Evolutionary conservation across 768 basidiomycete species (phyloP).

Genomic region (Strobilomyces echinocephalus): DNA sequence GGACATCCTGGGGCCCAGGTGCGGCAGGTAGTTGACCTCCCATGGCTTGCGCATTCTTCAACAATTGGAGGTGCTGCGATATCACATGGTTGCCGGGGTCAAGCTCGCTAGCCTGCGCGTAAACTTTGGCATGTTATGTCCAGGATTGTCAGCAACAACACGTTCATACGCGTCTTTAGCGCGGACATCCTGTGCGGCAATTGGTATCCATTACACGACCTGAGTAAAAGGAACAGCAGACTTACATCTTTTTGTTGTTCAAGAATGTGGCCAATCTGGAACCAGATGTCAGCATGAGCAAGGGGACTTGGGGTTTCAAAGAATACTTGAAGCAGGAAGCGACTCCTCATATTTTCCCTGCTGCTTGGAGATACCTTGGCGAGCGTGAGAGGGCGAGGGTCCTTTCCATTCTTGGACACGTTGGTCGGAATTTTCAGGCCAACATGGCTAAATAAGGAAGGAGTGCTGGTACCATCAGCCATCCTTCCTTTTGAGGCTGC

Average conservation of each 20-base stretch:
- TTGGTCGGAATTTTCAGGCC: too few species aligned
- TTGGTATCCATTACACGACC: conserved; percentile 11
- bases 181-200: conserved; percentile 59
- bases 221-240: conserved; percentile 5
- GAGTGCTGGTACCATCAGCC: too few species aligned
- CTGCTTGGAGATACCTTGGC: conserved; percentile 94
- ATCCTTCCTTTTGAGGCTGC: too few species aligned
- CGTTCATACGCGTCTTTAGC: conserved; percentile 97
- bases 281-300: conserved; percentile 98
- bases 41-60: conserved; percentile 74
- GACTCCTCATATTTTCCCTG: conserved; percentile 90
- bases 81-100: conserved; percentile 84
- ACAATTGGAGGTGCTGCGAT: conserved; percentile 69
- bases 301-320: conserved; percentile 94
- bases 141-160: conserved; percentile 88
- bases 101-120: conserved; percentile 90
- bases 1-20: conserved; percentile 91
- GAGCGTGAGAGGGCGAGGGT: too few species aligned
- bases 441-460: too few species aligned
- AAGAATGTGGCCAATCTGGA: conserved; percentile 98
- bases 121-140: conserved; percentile 95
- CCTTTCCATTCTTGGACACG: too few species aligned
- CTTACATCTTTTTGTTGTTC: conserved; percentile 95
- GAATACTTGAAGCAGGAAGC: conserved; percentile 94
- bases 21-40: conserved; percentile 78